Conservation (phyloP, 2,329 filamentous ascomycete species). For the Xylaria multiplex region DNA sequence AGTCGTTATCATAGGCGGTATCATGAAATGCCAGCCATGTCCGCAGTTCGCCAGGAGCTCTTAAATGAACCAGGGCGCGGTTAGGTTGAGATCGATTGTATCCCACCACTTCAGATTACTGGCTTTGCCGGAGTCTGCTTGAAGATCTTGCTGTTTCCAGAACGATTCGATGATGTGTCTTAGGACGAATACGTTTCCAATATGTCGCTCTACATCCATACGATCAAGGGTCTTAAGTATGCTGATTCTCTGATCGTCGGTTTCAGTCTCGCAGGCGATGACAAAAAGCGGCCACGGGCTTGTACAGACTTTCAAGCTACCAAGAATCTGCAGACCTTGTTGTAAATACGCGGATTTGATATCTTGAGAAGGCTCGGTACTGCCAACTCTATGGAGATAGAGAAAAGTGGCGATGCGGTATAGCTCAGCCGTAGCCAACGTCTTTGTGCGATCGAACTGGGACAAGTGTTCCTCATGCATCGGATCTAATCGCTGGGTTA, state of each 20-base stretch:
- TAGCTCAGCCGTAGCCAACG: conserved; percentile 59
- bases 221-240: conserved; percentile 54
- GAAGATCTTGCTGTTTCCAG: conserved; percentile 59
- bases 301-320: conserved; percentile 54
- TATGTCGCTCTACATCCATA: conserved; percentile 55
- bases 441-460: conserved; percentile 45
- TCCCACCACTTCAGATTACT: conserved; percentile 54
- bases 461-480: conserved; percentile 45
- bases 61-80: conserved; percentile 51
- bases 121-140: conserved; percentile 47
- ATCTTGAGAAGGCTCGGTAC: conserved; percentile 43
- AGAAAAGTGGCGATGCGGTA: conserved; percentile 60
- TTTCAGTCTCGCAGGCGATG: conserved; percentile 56
- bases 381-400: conserved; percentile 51
- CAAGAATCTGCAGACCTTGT: conserved; percentile 52
- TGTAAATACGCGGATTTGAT: conserved; percentile 47
- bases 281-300: conserved; percentile 62
- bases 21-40: neutral
- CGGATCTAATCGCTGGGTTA: conserved; percentile 47
- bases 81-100: conserved; percentile 50
- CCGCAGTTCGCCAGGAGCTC: neutral
- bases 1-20: neutral
- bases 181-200: conserved; percentile 58
- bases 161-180: conserved; percentile 55
- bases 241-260: conserved; percentile 54